Evolutionary conservation across 2,329 filamentous ascomycete genomes (phyloP).

Genomic region (Paecilomyces dactylethromorphus): DNA sequence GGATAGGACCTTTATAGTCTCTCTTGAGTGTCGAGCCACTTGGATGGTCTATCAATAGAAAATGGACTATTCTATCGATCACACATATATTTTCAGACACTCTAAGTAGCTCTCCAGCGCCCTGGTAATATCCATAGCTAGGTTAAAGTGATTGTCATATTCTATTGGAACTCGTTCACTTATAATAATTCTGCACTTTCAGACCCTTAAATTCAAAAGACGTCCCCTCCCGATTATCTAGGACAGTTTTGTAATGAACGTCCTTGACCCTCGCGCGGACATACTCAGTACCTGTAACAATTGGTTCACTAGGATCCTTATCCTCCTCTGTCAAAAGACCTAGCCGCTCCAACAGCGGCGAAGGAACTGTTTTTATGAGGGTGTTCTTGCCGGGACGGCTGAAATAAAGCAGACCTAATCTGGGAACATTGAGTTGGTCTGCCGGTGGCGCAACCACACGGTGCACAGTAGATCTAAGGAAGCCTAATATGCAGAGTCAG

Average conservation of each 20-base stretch:
- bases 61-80: no score
- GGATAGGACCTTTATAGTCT: no score
- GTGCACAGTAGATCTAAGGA: constrained; percentile 29
- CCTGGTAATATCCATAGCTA: no score
- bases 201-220: constrained; percentile 39
- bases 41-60: no score
- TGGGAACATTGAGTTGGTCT: constrained; percentile 25
- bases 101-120: no score
- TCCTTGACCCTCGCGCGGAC: constrained; percentile 42
- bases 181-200: constrained; percentile 32
- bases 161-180: constrained; percentile 1
- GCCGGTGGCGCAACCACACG: constrained; percentile 28
- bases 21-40: no score
- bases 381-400: constrained; percentile 26
- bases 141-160: no score
- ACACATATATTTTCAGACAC: no score
- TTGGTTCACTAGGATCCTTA: constrained; percentile 26
- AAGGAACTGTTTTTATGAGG: constrained; percentile 28
- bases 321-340: constrained; percentile 36
- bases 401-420: constrained; percentile 33
- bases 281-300: constrained; percentile 39
- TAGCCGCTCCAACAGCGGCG: constrained; percentile 29
- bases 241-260: constrained; percentile 40
- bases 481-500: constrained; percentile 3
- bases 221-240: constrained; percentile 39